Evolutionary conservation across 2,329 filamentous ascomycete species (phyloP).

Genomic region (Aspergillus ustus): DNA sequence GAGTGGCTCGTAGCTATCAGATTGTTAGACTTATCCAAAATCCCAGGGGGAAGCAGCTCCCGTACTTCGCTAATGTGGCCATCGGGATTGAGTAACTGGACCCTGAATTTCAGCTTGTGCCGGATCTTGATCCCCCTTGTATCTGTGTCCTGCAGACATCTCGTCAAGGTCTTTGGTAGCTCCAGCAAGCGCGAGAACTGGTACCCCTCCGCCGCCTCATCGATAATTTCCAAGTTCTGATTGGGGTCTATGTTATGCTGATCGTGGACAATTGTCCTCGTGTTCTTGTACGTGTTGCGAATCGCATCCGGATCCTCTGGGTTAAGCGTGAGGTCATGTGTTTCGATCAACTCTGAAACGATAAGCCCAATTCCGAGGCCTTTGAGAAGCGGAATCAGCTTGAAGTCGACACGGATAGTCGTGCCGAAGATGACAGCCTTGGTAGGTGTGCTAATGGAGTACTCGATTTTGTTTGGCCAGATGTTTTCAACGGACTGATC

Average conservation of each 20-base stretch:
- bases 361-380: conserved; percentile 85
- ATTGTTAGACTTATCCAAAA: conserved; percentile 18
- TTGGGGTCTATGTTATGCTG: conserved; percentile 73
- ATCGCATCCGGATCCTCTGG: conserved; percentile 49
- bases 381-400: conserved; percentile 85
- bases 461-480: conserved; percentile 97
- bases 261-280: conserved; percentile 68
- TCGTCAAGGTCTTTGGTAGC: conserved; percentile 78
- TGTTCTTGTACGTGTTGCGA: conserved; percentile 60
- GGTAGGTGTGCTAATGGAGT: conserved; percentile 89
- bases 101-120: conserved; percentile 89
- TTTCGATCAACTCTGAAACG: conserved; percentile 78
- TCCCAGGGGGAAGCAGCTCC: not conserved
- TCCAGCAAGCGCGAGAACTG: conserved; percentile 64
- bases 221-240: conserved; percentile 57
- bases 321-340: conserved; percentile 67
- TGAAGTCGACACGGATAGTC: conserved; percentile 80
- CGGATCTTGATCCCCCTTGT: conserved; percentile 87
- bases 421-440: conserved; percentile 95
- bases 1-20: conserved; percentile 75
- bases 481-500: conserved; percentile 81
- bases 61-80: conserved; percentile 87
- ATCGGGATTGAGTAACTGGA: conserved; percentile 92
- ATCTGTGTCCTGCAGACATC: conserved; percentile 88
- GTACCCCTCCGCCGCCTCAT: conserved; percentile 65